A percentile compares a stretch with the other conserved stretches of the same genome.
These are phyloP conservation scores for Pseudopyrenochaeta lycopersici DNA, from an alignment of 2,329 filamentous ascomycete species.

Conservation along the genomic window DNA sequence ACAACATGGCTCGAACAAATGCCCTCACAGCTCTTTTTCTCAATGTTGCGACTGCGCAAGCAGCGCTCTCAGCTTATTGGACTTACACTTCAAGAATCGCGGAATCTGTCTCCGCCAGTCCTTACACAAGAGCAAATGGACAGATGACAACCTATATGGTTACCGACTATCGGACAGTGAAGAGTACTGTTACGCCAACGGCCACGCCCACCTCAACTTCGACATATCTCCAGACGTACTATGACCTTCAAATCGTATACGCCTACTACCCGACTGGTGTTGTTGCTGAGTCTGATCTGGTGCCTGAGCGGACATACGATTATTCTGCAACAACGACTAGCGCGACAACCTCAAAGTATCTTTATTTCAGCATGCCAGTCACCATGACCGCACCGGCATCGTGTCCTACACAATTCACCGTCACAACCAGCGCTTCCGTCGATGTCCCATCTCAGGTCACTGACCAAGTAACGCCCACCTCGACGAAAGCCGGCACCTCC, in stretches of 20 bases:
- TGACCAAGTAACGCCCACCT: constrained; percentile 35
- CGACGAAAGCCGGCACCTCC: constrained; percentile 17
- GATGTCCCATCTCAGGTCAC: constrained; percentile 32
- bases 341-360: constrained; percentile 12
- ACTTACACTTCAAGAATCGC: constrained; percentile 32
- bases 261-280: constrained; percentile 31
- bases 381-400: constrained; percentile 41
- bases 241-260: constrained; percentile 25
- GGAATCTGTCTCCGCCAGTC: constrained; percentile 18
- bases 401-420: constrained; percentile 35
- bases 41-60: constrained; percentile 21
- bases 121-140: constrained; percentile 22
- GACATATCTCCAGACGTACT: constrained; percentile 10
- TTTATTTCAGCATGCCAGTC: constrained; percentile 37
- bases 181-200: constrained; percentile 36
- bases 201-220: constrained; percentile 25
- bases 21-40: constrained; percentile 23
- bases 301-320: constrained; percentile 18
- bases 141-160: constrained; percentile 13
- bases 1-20: constrained; percentile 25
- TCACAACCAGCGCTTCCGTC: constrained; percentile 28
- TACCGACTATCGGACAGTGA: constrained; percentile 27
- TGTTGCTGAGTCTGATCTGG: constrained; percentile 35
- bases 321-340: constrained; percentile 10
- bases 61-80: constrained; percentile 28